A percentile compares a stretch with the other conserved stretches of the same genome.
These are phyloP conservation scores for Salix koriyanagi DNA, from an alignment of 345 rosid species.

Conservation along the genomic window DNA sequence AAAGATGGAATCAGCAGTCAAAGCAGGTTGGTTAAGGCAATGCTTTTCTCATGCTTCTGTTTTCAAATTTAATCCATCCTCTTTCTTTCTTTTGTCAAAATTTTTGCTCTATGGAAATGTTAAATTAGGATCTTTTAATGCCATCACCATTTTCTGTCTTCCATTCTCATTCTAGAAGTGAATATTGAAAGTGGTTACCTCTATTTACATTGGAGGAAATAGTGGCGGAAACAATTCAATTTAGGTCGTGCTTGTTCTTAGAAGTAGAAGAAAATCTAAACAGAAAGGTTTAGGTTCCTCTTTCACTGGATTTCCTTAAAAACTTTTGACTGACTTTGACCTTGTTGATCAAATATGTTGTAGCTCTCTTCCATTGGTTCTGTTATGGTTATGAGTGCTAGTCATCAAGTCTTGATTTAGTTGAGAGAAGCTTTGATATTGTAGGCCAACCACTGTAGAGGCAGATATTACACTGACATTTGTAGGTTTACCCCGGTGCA, in stretches of 20 bases:
- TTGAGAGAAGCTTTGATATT: too few species aligned
- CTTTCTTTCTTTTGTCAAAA: not conserved
- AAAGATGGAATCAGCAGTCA: constrained; percentile 36
- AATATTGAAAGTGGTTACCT: not conserved
- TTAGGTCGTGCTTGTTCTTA: not conserved
- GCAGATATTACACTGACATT: too few species aligned
- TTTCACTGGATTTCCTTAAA: too few species aligned
- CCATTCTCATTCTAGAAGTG: not conserved
- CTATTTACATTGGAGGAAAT: not conserved
- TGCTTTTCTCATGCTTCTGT: constrained; percentile 9
- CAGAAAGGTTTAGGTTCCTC: not conserved
- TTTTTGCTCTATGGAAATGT: not conserved
- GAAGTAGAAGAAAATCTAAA: not conserved
- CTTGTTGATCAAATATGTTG: too few species aligned
- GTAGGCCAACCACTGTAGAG: too few species aligned
- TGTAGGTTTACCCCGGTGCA: too few species aligned
- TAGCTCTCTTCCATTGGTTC: too few species aligned
- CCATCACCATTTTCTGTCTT: not conserved
- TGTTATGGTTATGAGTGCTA: not conserved
- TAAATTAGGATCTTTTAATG: not conserved
- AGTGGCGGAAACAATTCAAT: not conserved
- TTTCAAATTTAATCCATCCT: not conserved
- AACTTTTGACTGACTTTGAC: too few species aligned
- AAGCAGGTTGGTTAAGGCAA: constrained; percentile 45
- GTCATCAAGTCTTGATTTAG: too few species aligned